A percentile compares a stretch with the other conserved stretches of the same genome.
phyloP scores from a whole-genome alignment of 208 protist species.

The Leishmania braziliensis region DNA sequence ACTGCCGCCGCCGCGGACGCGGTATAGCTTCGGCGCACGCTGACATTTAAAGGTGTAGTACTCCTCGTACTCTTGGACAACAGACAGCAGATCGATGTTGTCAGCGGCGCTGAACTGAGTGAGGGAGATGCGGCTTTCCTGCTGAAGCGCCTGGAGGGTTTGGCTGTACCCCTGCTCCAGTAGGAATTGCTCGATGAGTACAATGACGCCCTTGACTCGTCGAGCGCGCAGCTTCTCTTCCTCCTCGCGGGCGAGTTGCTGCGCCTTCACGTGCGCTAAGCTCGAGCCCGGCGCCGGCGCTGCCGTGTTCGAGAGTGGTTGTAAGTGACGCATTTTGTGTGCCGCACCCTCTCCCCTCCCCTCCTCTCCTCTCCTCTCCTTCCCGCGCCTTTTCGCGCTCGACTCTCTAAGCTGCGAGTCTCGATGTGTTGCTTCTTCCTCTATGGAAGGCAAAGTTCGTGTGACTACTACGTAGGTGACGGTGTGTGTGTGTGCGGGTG shows the following conservation, averaged over 20 bases:
- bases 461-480: background rate
- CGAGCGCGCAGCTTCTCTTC: slow-evolving; percentile 69
- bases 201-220: slow-evolving; percentile 80
- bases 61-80: slow-evolving; percentile 87
- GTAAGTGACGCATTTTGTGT: slow-evolving; percentile 40
- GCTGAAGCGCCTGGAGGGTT: slow-evolving; percentile 76
- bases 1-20: slow-evolving; percentile 35
- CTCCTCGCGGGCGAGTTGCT: slow-evolving; percentile 82
- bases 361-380: too few species aligned
- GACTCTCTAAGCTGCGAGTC: background rate
- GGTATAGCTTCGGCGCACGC: slow-evolving; percentile 84
- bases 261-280: slow-evolving; percentile 77
- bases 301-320: slow-evolving; percentile 75
- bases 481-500: background rate
- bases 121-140: slow-evolving; percentile 80
- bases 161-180: slow-evolving; percentile 84
- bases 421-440: background rate
- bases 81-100: slow-evolving; percentile 88
- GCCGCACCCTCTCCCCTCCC: background rate
- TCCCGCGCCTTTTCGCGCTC: background rate
- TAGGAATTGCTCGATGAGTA: slow-evolving; percentile 84
- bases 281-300: slow-evolving; percentile 59
- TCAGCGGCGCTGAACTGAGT: slow-evolving; percentile 75
- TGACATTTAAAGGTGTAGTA: slow-evolving; percentile 89
- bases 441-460: background rate